Evolutionary conservation across 2,329 filamentous ascomycete genomes (phyloP).

Genomic region (Nemania bipapillata): DNA sequence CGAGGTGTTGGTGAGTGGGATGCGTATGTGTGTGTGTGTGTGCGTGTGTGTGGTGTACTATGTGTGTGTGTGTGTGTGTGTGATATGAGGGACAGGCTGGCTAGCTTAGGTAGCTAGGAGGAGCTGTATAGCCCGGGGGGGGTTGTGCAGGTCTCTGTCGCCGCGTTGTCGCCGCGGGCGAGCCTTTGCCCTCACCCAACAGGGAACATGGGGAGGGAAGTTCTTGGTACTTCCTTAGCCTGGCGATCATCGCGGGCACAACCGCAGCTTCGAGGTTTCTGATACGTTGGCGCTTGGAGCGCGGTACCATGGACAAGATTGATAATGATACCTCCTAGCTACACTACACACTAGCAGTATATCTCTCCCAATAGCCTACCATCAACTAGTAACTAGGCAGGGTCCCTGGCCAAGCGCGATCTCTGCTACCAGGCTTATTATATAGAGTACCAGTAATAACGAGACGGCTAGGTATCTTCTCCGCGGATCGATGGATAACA

Average conservation of each 20-base stretch:
- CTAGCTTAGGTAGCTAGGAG: too few species aligned
- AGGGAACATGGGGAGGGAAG: constrained; percentile 5
- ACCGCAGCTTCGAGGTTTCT: constrained; percentile 26
- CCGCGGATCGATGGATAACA: constrained; percentile 37
- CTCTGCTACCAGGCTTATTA: constrained; percentile 22
- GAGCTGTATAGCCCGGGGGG: constrained; percentile 27
- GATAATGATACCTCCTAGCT: constrained; percentile 1
- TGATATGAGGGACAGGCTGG: constrained; percentile 29
- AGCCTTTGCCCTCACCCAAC: constrained; percentile 15
- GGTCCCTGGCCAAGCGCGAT: constrained; percentile 25
- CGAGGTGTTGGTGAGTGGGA: constrained; percentile 30
- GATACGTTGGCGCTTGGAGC: constrained; percentile 30
- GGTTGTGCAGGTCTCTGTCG: constrained; percentile 31
- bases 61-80: too few species aligned
- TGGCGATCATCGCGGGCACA: constrained; percentile 22
- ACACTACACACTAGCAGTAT: neutral
- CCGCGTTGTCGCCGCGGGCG: constrained; percentile 29
- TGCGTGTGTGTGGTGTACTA: too few species aligned
- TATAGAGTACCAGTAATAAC: constrained; percentile 25
- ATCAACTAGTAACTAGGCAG: constrained; percentile 16
- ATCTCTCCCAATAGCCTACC: neutral
- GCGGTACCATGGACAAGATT: constrained; percentile 16
- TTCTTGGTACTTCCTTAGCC: constrained; percentile 37
- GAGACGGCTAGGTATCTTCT: constrained; percentile 33
- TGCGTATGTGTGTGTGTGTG: constrained; percentile 37